These are phyloP conservation scores for Picea abies DNA, from an alignment of 83 land plant species.

Conservation along the genomic window DNA sequence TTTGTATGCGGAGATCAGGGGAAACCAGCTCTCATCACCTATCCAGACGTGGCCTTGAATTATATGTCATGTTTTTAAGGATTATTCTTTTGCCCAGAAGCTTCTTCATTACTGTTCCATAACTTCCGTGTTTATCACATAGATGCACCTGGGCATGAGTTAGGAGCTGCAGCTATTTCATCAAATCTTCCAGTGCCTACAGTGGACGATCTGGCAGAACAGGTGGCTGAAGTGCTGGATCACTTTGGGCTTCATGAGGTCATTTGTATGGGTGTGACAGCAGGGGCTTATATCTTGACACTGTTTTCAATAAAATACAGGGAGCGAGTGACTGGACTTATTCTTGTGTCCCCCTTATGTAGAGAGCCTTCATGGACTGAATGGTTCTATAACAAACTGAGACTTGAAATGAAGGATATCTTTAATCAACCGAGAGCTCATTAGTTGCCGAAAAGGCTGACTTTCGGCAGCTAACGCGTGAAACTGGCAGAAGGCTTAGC, in stretches of 20 bases:
- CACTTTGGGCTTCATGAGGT: no score
- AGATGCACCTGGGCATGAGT: conserved; percentile 97
- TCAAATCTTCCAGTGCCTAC: no score
- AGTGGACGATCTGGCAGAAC: no score
- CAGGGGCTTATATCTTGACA: no score
- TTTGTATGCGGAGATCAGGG: conserved; percentile 79
- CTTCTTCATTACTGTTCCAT: conserved; percentile 73
- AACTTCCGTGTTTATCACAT: conserved; percentile 97
- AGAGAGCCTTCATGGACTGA: conserved; percentile 88
- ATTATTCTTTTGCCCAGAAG: conserved; percentile 89
- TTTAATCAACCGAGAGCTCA: no score
- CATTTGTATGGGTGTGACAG: no score
- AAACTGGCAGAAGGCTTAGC: no score
- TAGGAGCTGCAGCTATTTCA: neutral
- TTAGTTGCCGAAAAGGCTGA: no score
- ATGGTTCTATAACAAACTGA: conserved; percentile 82
- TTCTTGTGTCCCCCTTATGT: conserved; percentile 89
- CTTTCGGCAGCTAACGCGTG: no score
- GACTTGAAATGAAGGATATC: no score
- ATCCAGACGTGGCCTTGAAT: conserved; percentile 91
- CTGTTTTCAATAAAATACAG: conserved; percentile 42
- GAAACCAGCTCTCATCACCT: conserved; percentile 89
- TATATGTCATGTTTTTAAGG: conserved; percentile 89
- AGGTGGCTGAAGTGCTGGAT: no score
- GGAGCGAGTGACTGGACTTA: conserved; percentile 83